Evolutionary conservation across 2,329 filamentous ascomycete species (phyloP), one percentile per base, ranked within the genome.

Genomic region (Cercospora sp.): DNA sequence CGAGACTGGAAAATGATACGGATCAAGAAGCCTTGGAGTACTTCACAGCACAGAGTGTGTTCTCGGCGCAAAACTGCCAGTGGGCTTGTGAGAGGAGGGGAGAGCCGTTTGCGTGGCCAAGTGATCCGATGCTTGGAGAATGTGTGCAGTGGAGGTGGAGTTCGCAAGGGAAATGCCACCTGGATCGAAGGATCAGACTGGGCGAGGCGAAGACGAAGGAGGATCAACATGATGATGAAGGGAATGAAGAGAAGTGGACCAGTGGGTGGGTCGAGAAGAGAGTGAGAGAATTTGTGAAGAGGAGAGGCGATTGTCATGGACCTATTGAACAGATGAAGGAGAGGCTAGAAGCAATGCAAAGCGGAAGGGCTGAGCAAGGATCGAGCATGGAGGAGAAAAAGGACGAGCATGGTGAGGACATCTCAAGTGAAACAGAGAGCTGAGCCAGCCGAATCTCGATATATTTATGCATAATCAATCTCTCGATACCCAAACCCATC

Each of bases 261-360:
- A 72, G 71, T 65, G 71, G 72, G 1, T 74, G 72, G 72, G 53
- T 69, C 34, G 62, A 37, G 18, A 68, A 69, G 55, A 43, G 71
- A 5, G 69, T 74, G 12, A 26, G 53, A 24, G 57, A 60, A 18
- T 72, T 62, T 32, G 55, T 58, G 55, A 32, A 58, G 32, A 58
- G 55, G 16, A 58, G 30, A 16, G 55, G 55, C n/a, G 55, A 58
- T 37, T 58, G 55, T 34, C 18, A 37, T 16, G 32, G 28, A 3
- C 16, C 16, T 3, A 24, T 58, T 34, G 55, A 37, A 7, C 16
- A 34, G 9, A 32, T 34, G 55, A 58, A 28, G 49, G 55, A 58
- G 26, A 12, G 13, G 7, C 30, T 58, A 58, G n/a, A 37, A 34
- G 32, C 4, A 6, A 34, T 32, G n/a, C 3, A 53, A 26, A 26